Base-by-base conservation (phyloP, 2,329 filamentous ascomycete genomes). In the Microdochium trichocladiopsis region DNA sequence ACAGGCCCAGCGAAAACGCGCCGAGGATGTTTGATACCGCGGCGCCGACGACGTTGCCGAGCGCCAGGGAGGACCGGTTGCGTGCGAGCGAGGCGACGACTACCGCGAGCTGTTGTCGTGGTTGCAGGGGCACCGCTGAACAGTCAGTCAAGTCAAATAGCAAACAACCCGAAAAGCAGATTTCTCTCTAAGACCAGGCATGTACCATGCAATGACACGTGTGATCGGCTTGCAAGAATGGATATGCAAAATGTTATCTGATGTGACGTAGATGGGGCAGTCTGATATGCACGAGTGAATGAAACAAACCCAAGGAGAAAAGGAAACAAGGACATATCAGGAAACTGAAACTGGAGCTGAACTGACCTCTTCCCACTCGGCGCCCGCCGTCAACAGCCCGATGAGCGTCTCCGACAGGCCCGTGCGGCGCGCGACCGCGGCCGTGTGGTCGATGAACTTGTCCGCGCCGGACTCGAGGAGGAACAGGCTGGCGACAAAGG, bases 21-120 rank as follows among this genome's bases (percentile, higher is more conserved):
- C 77, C 78, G 2, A 80, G 68, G 50, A 80, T 77, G 51, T 80
- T 80, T 49, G 77, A 79, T 47, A 81, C 76, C 33, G 70, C 67
- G 18, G 75, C 77, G n/a, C 77, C 77, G 54, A 80, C 60, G 49
- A 80, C 68, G 54, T 80, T 82, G n/a, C 77, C 78, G 1, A 80
- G 58, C 10, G 77, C 77, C 8, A 80, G 64, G 1, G 76, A 71
- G 1, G 70, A 67, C 23, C 71, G 74, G 25, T 69, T 63, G 50
- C 73, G 75, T 2, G 70, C 64, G 28, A 80, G 65, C 9, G 75
- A 71, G 21, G 73, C 71, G 11, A 78, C 56, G 2, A 80, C 72
- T 0, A 81, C 75, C 1, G 69, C 72, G 28, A 79, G 70, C 72
- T 74, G 49, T 45, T 37, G 16, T 6, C 2, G 36, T 33, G 22